Conservation (phyloP, 1,284 basidiomycete species). For the Tilletia horrida region DNA sequence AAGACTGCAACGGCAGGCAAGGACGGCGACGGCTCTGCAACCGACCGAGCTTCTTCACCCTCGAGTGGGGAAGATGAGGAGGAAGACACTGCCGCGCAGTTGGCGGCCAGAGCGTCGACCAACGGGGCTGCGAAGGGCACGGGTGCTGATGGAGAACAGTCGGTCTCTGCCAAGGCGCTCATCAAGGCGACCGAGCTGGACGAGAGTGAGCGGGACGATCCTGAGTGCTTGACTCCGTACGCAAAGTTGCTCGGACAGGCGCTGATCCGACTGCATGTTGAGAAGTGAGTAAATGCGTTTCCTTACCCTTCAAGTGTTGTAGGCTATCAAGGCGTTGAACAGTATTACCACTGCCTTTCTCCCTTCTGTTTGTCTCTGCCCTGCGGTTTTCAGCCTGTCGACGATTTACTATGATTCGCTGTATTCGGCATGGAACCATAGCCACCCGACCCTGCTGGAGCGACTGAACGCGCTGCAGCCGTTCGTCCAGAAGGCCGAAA, state of each 20-base stretch:
- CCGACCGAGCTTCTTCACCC: too few relatives aligned
- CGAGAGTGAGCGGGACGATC: conserved; percentile 15
- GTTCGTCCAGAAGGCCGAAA: conserved; percentile 14
- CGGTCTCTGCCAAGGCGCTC: background rate
- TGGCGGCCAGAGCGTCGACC: background rate
- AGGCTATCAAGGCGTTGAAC: background rate
- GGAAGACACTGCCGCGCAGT: background rate
- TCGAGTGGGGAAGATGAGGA: background rate
- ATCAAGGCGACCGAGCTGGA: conserved; percentile 7
- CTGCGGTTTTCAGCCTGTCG: conserved; percentile 29
- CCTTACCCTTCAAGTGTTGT: too few relatives aligned
- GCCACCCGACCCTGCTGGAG: conserved; percentile 50
- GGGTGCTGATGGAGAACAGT: conserved; percentile 25
- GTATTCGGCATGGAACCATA: conserved; percentile 52
- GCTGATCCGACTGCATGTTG: conserved; percentile 51
- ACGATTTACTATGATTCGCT: conserved; percentile 53
- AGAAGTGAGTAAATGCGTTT: conserved; percentile 36
- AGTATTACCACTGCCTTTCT: background rate
- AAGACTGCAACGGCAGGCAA: background rate
- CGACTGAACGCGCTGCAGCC: conserved; percentile 28
- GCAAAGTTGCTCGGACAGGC: conserved; percentile 41
- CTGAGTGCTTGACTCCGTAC: conserved; percentile 34
- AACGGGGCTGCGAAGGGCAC: background rate
- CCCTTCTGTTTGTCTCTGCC: background rate
- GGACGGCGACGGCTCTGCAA: background rate